Evolutionary conservation across 805 yeast genomes (phyloP), one percentile per base, ranked within the genome.

Genomic region (Cyberlindnera samutprakarnensis): DNA sequence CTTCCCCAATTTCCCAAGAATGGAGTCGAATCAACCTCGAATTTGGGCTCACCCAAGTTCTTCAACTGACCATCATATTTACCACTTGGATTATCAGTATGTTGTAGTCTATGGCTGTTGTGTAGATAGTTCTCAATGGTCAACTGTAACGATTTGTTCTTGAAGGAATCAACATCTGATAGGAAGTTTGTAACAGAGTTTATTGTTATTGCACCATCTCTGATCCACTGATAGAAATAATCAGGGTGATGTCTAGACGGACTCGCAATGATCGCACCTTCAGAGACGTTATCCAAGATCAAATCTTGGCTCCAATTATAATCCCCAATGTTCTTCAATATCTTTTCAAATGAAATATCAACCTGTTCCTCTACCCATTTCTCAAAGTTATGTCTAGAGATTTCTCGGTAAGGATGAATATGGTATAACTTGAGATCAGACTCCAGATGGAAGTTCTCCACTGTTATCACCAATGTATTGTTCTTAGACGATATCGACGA

Each of bases 11-110:
- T 53, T 3, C 61, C 77, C 6, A 55, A 54, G 47, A 81, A 90
- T 1, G 82, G 64, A 1, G 72, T 46, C 16, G 80, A 78, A 51
- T 85, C 71, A 4, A 77, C 73, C 52, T 67, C 54, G 51, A 81
- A 90, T 54, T 90, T 90, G 7, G 97, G 96, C 53, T 90, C 97
- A 2, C 96, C 97, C 21, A 88, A 62, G 2, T 84, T 86, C 7
- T 57, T 56, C 28, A 69, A 60, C 9, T 60, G 55, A 42, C 42
- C 54, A 18, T 47, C 56, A 30, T 72, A 73, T 2, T 54, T 50
- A 0, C 96, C 96, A 9, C 87, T 75, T 18, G 72, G 74, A 51
- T 86, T 90, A 28, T 64, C 60, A 2, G 69, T 54, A 33, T 86
- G 61, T 57, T 90, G 96, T 32, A 88, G 57, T 23, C 54, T 44